Conservation (phyloP, 257 asterid species). For the Fraxinus americana region DNA sequence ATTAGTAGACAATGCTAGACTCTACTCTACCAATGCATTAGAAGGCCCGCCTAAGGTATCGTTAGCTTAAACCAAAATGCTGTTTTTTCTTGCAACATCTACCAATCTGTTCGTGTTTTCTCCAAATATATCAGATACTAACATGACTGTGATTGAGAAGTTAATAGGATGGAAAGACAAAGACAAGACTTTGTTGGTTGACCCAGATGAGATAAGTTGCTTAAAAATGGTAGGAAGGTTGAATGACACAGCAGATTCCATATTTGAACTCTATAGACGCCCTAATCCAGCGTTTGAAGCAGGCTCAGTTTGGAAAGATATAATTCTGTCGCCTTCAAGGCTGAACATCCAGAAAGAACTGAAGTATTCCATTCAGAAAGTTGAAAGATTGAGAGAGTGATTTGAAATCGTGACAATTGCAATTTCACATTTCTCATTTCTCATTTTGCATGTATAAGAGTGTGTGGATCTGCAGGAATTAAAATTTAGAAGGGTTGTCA, state of each 20-base stretch:
- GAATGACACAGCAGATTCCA: slow-evolving; percentile 71
- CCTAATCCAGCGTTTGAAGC: slow-evolving; percentile 71
- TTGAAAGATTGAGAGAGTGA: slow-evolving; percentile 52
- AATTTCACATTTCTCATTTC: slow-evolving; percentile 4
- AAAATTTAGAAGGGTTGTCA: not conserved
- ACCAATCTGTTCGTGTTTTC: not conserved
- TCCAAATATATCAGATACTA: slow-evolving; percentile 9
- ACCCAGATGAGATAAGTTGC: slow-evolving; percentile 74
- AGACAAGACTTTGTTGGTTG: slow-evolving; percentile 85
- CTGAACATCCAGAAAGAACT: slow-evolving; percentile 89
- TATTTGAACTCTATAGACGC: slow-evolving; percentile 66
- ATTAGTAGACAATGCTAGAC: slow-evolving; percentile 77
- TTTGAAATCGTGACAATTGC: not conserved
- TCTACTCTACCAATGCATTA: slow-evolving; percentile 76
- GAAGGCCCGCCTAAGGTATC: slow-evolving; percentile 87
- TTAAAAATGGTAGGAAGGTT: slow-evolving; percentile 56
- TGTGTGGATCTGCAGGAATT: slow-evolving; percentile 1
- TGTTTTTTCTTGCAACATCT: not conserved
- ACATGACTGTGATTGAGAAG: slow-evolving; percentile 42
- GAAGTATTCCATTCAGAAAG: slow-evolving; percentile 75
- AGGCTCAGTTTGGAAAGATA: slow-evolving; percentile 94
- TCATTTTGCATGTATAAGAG: slow-evolving; percentile 10
- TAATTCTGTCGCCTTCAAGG: slow-evolving; percentile 92
- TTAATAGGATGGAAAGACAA: slow-evolving; percentile 94
- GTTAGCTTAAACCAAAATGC: not conserved